Conservation (phyloP, 148 eudicot species). For the Camellia japonica region DNA sequence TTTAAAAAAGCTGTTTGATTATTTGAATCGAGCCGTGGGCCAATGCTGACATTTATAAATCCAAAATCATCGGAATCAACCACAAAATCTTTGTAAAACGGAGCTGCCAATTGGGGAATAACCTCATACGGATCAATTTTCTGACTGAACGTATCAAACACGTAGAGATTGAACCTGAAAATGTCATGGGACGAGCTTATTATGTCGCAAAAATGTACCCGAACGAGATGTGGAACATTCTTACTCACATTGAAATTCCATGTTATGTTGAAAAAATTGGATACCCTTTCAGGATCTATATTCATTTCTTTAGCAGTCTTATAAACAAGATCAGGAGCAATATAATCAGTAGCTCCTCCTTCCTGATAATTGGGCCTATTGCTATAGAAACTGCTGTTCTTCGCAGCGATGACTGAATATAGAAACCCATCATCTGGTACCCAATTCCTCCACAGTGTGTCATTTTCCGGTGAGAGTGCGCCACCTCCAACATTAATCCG, state of each 20-base stretch:
- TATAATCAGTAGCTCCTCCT: too few relatives aligned
- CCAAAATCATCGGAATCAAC: conserved; percentile 31
- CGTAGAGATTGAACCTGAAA: conserved; percentile 21
- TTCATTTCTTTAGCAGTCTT: too few relatives aligned
- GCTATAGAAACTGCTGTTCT: too few relatives aligned
- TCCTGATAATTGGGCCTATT: too few relatives aligned
- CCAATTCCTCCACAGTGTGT: too few relatives aligned
- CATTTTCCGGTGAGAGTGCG: too few relatives aligned
- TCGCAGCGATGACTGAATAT: too few relatives aligned
- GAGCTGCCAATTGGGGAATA: not conserved
- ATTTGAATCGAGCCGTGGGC: not conserved
- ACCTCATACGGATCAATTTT: not conserved
- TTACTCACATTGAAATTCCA: conserved; percentile 39
- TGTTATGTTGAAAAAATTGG: conserved; percentile 14
- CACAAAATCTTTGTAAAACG: conserved; percentile 33
- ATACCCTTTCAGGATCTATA: too few relatives aligned
- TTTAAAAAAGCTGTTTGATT: conserved; percentile 23
- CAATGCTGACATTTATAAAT: conserved; percentile 29
- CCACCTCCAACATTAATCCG: too few relatives aligned
- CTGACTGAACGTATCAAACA: conserved; percentile 13
- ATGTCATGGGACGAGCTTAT: accelerated
- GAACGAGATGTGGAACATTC: conserved; percentile 12
- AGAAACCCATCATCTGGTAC: too few relatives aligned
- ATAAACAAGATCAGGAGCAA: too few relatives aligned
- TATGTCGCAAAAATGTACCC: conserved; percentile 47